These are phyloP conservation scores for Fusarium ambrosium DNA, from an alignment of 2,329 filamentous ascomycete species.

Conservation along the genomic window DNA sequence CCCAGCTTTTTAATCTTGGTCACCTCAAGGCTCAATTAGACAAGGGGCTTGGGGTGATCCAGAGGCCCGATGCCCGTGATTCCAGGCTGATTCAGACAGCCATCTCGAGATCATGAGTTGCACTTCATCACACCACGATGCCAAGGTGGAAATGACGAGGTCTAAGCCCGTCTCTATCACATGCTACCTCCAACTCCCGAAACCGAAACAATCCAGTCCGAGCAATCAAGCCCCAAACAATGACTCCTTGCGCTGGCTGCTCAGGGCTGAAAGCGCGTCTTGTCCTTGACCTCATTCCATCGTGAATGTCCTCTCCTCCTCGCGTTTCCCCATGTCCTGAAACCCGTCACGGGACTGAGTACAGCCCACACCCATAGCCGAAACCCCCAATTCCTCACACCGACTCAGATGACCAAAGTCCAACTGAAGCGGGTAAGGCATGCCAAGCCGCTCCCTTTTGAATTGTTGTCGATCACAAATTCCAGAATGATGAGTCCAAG, in stretches of 20 bases:
- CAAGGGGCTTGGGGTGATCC: conserved; percentile 5
- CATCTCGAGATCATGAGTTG: conserved; percentile 2
- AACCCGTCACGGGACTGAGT: neutral
- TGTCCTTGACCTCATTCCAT: neutral
- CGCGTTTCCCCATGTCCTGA: conserved; percentile 3
- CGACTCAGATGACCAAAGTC: neutral
- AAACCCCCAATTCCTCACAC: conserved; percentile 6
- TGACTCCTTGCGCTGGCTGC: conserved; percentile 4
- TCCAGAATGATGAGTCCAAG: neutral
- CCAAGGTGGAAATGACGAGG: conserved; percentile 13
- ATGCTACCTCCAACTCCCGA: neutral
- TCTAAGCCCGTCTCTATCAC: conserved; percentile 10
- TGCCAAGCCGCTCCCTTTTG: conserved; percentile 1
- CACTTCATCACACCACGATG: neutral
- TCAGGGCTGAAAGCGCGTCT: neutral
- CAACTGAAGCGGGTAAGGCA: neutral
- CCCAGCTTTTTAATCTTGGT: neutral
- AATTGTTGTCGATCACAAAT: neutral
- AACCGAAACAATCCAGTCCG: neutral
- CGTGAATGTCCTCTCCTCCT: neutral
- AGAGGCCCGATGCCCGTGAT: conserved; percentile 4
- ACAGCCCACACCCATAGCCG: neutral
- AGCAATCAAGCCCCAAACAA: neutral
- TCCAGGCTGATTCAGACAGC: conserved; percentile 8
- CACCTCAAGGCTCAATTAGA: neutral